Conservation (phyloP, 2,329 filamentous ascomycete genomes). For the Trichoderma koningii region DNA sequence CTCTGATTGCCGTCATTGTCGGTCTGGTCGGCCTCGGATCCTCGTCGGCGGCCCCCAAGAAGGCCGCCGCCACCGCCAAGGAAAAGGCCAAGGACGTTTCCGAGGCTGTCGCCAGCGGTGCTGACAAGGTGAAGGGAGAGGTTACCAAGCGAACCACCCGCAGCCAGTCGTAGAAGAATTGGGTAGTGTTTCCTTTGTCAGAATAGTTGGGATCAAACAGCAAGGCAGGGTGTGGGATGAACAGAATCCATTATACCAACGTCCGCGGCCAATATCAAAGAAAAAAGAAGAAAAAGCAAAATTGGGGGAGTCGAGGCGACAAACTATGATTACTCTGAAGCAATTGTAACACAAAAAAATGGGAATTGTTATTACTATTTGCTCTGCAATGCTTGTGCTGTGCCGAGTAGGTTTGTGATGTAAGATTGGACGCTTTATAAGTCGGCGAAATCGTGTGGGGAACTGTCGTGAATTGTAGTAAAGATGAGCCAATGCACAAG, state of each 20-base stretch:
- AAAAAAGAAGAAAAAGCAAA: neutral
- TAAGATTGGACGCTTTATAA: neutral
- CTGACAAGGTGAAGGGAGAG: slow-evolving; percentile 77
- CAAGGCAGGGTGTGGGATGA: slow-evolving; percentile 11
- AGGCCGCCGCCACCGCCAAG: slow-evolving; percentile 64
- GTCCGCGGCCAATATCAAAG: slow-evolving; percentile 3
- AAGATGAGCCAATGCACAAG: neutral
- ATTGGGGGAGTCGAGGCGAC: slow-evolving; percentile 9
- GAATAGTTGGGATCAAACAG: neutral
- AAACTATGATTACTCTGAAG: slow-evolving; percentile 2
- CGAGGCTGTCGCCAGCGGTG: slow-evolving; percentile 65
- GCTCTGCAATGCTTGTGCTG: neutral
- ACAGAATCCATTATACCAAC: slow-evolving; percentile 23
- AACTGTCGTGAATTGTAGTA: neutral
- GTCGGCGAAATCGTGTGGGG: neutral
- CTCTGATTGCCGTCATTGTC: slow-evolving; percentile 70
- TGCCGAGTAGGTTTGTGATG: neutral
- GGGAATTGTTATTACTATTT: slow-evolving; percentile 23
- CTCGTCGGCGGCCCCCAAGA: slow-evolving; percentile 71
- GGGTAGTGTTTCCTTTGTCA: slow-evolving; percentile 16
- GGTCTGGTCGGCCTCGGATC: slow-evolving; percentile 65
- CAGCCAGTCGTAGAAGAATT: slow-evolving; percentile 52
- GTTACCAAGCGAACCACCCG: slow-evolving; percentile 61
- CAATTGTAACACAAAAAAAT: slow-evolving; percentile 17
- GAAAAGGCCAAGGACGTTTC: slow-evolving; percentile 70